Percentiles rank a stretch among this genome's conserved stretches.
phyloP scores from a whole-genome alignment of 1,284 basidiomycete species.

The Naganishia sp. region DNA sequence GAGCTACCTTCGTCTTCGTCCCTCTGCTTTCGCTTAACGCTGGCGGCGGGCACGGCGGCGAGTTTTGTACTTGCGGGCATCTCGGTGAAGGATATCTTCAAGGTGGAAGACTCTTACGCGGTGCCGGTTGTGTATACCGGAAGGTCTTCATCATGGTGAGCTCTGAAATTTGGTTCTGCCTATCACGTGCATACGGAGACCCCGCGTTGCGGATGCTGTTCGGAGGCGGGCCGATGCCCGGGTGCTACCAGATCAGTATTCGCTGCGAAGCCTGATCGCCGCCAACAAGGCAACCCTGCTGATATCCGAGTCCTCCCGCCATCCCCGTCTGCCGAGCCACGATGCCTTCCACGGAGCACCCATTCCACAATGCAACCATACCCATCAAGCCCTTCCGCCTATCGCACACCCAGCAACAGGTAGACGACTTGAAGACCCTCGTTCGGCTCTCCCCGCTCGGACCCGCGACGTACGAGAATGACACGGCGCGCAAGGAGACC shows the following conservation, averaged over 20 bases:
- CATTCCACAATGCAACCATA: constrained; percentile 27
- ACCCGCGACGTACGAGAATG: constrained; percentile 28
- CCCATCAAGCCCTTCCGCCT: constrained; percentile 28
- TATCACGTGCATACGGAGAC: constrained; percentile 17
- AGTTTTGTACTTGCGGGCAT: constrained; percentile 17
- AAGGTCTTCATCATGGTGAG: background rate
- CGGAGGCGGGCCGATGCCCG: too few relatives aligned
- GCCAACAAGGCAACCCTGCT: too few relatives aligned
- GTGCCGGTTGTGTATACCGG: background rate
- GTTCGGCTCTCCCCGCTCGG: constrained; percentile 29
- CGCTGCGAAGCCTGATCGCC: too few relatives aligned
- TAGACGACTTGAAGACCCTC: constrained; percentile 29
- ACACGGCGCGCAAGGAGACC: background rate
- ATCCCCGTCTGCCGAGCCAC: background rate
- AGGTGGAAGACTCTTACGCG: background rate
- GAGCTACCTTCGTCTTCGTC: constrained; percentile 36
- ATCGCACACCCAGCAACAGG: constrained; percentile 26
- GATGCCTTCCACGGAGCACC: background rate
- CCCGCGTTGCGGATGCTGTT: background rate
- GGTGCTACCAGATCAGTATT: too few relatives aligned
- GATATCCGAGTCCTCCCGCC: background rate
- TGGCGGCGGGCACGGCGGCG: constrained; percentile 32
- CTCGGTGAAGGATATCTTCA: background rate
- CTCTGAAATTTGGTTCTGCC: constrained; percentile 21
- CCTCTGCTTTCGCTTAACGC: constrained; percentile 33